Evolutionary conservation across 31 red algal species (phyloP).

Genomic region (Endocladia muricata): DNA sequence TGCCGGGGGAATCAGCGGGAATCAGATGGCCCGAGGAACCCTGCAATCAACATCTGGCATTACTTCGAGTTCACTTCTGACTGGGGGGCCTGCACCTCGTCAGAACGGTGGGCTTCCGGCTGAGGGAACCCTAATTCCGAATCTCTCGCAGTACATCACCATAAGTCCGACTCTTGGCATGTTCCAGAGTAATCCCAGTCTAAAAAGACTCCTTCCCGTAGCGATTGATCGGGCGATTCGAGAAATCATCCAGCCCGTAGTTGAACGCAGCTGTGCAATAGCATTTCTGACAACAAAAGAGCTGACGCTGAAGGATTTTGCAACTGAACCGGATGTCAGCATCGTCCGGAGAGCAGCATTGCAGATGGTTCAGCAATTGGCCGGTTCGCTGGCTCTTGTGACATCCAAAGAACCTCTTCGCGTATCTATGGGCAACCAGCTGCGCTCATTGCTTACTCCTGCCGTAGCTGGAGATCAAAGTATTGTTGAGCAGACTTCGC

Average conservation of each 20-base stretch:
- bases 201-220: slow-evolving; percentile 83
- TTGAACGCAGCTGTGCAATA: slow-evolving; percentile 84
- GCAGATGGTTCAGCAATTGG: slow-evolving; percentile 92
- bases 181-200: slow-evolving; percentile 69
- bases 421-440: slow-evolving; percentile 83
- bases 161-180: slow-evolving; percentile 76
- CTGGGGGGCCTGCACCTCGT: neutral
- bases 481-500: slow-evolving; percentile 91
- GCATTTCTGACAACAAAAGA: slow-evolving; percentile 93
- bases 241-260: slow-evolving; percentile 96
- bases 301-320: slow-evolving; percentile 93
- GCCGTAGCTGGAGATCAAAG: slow-evolving; percentile 62
- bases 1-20: neutral
- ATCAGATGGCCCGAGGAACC: slow-evolving; percentile 20
- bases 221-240: slow-evolving; percentile 94
- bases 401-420: slow-evolving; percentile 97
- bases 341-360: slow-evolving; percentile 69
- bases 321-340: slow-evolving; percentile 46
- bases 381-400: slow-evolving; percentile 86
- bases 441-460: slow-evolving; percentile 59
- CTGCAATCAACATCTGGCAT: slow-evolving; percentile 14
- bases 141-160: slow-evolving; percentile 70
- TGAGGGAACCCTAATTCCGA: slow-evolving; percentile 74
- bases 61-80: neutral
- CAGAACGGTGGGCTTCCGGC: neutral